Evolutionary conservation across 257 asterid genomes (phyloP).

Genomic region (Fraxinus anomala): DNA sequence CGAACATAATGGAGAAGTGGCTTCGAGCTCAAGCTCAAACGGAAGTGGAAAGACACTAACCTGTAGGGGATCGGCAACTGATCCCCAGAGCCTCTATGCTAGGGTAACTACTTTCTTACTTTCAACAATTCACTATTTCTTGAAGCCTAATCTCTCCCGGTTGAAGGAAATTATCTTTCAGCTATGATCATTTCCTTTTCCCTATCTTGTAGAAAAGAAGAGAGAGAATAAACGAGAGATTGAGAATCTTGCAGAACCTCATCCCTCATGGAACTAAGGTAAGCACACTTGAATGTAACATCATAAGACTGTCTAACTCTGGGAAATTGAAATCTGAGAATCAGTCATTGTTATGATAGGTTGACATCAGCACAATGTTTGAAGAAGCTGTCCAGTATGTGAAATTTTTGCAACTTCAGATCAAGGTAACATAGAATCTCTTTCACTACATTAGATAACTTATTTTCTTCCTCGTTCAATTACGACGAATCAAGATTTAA

Average conservation of each 20-base stretch:
- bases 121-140: neutral
- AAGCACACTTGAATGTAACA: neutral
- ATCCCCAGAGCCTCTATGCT: constrained; percentile 63
- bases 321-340: neutral
- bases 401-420: constrained; percentile 56
- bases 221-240: constrained; percentile 53
- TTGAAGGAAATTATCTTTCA: no score
- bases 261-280: constrained; percentile 61
- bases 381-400: constrained; percentile 61
- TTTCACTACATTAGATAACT: neutral
- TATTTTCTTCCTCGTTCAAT: neutral
- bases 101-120: constrained; percentile 38
- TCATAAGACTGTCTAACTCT: neutral
- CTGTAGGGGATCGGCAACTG: constrained; percentile 54
- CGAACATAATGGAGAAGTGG: constrained; percentile 22
- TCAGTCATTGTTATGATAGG: constrained; percentile 28
- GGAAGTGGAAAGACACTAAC: constrained; percentile 29
- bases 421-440: constrained; percentile 39
- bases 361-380: constrained; percentile 63
- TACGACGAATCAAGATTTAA: no score
- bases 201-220: constrained; percentile 48
- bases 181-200: neutral
- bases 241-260: constrained; percentile 48
- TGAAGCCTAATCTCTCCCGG: no score
- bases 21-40: constrained; percentile 35